Base-by-base conservation (phyloP, 2,329 filamentous ascomycete species). In the Alternaria sp. region DNA sequence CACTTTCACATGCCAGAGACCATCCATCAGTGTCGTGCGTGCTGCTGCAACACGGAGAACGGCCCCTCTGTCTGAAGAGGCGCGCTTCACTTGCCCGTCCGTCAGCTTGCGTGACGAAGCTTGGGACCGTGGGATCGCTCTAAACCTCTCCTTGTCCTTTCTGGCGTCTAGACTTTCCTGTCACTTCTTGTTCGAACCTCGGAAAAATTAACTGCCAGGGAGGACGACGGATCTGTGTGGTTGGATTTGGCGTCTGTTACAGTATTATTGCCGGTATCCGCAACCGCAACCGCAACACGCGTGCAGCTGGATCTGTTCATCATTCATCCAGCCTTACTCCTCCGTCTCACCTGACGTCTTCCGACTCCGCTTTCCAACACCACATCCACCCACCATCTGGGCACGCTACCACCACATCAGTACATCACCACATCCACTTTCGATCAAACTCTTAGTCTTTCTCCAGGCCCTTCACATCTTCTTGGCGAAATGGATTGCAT, bases 41-140 rank as follows among this genome's bases (percentile, higher is more conserved):
- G 39, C 28, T 36, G 37, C 34, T 42, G 51, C 33, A 50, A 53
- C 42, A 63, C 58, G 58, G 58, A 63, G 29, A 44, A 53, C 56
- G 61, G 61, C 61, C 61, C 61, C 61, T 62, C 61, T 36, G 3
- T 48, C 21, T 33, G 37, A 48, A 48, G 23, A 52, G 33, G 51
- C 37, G 55, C 58, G 58, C 58, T 62, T 64, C 59, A 64, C 61
- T 52, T 59, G 55, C 53, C 58, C 56, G 55, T 50, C 58, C 56
- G 48, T 21, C 41, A 58, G 36, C 51, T 58, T 54, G 52, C 53
- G 54, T 60, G 49, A 56, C 55, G 52, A 58, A 52, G 42, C 44
- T 48, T 40, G 31, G 45, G 21, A 44, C 34, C 45, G 45, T 56
- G 23, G 11, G 13, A 26, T n/a, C 42, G 24, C 11, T 42, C 14